phyloP scores from a whole-genome alignment of 129 eudicot genomes.

The Deinandra increscens region DNA sequence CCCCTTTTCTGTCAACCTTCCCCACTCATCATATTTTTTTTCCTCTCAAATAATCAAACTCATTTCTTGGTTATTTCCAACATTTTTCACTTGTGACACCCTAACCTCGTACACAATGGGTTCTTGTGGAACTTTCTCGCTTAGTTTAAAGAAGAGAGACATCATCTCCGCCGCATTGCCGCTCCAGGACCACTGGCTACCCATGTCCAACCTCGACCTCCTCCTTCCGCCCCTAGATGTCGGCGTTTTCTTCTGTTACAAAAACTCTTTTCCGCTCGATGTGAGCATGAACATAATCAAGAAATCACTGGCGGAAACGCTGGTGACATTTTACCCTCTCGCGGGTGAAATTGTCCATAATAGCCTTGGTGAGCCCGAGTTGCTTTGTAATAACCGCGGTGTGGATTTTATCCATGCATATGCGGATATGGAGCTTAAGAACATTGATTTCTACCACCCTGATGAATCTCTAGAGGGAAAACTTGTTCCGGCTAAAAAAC shows the following conservation, averaged over 20 bases:
- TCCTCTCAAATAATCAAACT: not conserved
- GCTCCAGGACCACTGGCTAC: constrained; percentile 56
- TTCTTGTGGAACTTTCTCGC: constrained; percentile 32
- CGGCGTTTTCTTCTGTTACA: constrained; percentile 65
- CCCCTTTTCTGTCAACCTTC: constrained; percentile 7
- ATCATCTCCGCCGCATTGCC: constrained; percentile 48
- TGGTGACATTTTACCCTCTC: constrained; percentile 49
- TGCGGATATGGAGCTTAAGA: constrained; percentile 47
- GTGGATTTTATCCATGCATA: constrained; percentile 57
- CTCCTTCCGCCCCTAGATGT: constrained; percentile 63
- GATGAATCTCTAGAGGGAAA: constrained; percentile 46
- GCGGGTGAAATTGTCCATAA: constrained; percentile 69
- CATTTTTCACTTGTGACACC: not conserved
- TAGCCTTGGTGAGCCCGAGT: constrained; percentile 54
- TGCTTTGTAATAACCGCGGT: constrained; percentile 69
- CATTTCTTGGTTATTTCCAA: no score
- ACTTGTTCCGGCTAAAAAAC: constrained; percentile 50
- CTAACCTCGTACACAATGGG: constrained; percentile 17
- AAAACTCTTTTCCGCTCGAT: constrained; percentile 9
- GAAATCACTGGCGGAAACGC: constrained; percentile 47
- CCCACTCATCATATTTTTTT: constrained; percentile 13
- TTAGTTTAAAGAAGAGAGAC: constrained; percentile 39
- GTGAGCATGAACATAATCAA: constrained; percentile 39
- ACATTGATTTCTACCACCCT: constrained; percentile 49
- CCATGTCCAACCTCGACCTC: constrained; percentile 67